A percentile compares a stretch with the other conserved stretches of the same genome.
phyloP scores from a whole-genome alignment of 805 yeast genomes.

The Diddensiella caesifluorescens region DNA sequence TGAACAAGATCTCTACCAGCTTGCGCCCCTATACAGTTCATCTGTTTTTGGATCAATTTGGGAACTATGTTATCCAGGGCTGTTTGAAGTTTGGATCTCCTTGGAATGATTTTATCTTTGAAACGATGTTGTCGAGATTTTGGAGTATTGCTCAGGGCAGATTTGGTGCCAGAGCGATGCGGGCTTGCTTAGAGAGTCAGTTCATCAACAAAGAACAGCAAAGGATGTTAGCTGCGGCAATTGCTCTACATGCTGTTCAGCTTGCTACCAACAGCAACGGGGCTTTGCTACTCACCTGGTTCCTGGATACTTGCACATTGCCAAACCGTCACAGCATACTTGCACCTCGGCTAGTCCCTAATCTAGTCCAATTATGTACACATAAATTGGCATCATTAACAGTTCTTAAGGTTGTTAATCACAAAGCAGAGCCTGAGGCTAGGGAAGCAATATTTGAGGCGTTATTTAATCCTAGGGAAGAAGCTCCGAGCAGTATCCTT shows the following conservation, averaged over 20 bases:
- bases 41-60: slow-evolving; percentile 90
- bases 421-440: slow-evolving; percentile 58
- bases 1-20: slow-evolving; percentile 58
- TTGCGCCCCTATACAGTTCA: slow-evolving; percentile 78
- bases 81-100: slow-evolving; percentile 87
- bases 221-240: slow-evolving; percentile 66
- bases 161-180: slow-evolving; percentile 90
- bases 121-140: slow-evolving; percentile 70
- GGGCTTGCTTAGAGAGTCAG: slow-evolving; percentile 86
- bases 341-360: slow-evolving; percentile 55
- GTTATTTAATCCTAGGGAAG: slow-evolving; percentile 43
- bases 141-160: slow-evolving; percentile 79
- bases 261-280: slow-evolving; percentile 84
- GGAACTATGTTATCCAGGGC: slow-evolving; percentile 93
- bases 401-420: slow-evolving; percentile 68
- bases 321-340: slow-evolving; percentile 63
- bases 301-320: slow-evolving; percentile 72
- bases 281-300: slow-evolving; percentile 86
- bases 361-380: slow-evolving; percentile 58
- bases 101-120: slow-evolving; percentile 84
- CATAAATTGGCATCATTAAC: slow-evolving; percentile 85
- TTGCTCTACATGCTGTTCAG: slow-evolving; percentile 71
- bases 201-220: slow-evolving; percentile 63
- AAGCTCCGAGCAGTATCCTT: slow-evolving; percentile 41
- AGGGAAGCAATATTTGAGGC: slow-evolving; percentile 56